Base-by-base conservation (phyloP, 352 stramenopile genomes). In the Phytophthora pinifolia region DNA sequence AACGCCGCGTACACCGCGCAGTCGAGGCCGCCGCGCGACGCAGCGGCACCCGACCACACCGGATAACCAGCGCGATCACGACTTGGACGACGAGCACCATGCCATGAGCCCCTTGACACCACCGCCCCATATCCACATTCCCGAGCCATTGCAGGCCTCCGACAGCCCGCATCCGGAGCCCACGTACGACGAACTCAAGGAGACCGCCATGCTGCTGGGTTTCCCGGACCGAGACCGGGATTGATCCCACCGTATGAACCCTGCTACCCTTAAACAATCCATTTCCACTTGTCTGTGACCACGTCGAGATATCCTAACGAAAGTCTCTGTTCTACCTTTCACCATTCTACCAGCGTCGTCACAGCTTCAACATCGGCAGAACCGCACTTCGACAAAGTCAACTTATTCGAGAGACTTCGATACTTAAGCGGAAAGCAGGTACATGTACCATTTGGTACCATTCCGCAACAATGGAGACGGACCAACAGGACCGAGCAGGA, bases 101-200 rank as follows among this genome's bases (percentile, higher is more conserved):
- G 32, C 22, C 43, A 31, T 37, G 18, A 39, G 15, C 14, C 33
- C 4, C 17, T 37, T 18, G 30, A 18, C n/a, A 27, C 39, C n/a
- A 27, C 32, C 9, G 33, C 22, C 47, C 3, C 59, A 62, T 6
- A 44, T 74, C 10, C n/a, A 48, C 32, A 59, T 74, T 10, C 65
- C 55, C 14, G 65, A 74, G 44, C 65, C 65, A 6, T 52, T 74
- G 37, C 65, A 61, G 27, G 48, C 32, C n/a, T 48, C 50, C 15
- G 60, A 74, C 10, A 59, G 65, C 17, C 54, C 48, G 1, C 46
- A 62, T 12, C 37, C 52, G 12, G 59, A 61, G 25, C 65, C 65
- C 12, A 70, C 65, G 2, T 70, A 63, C 29, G 59, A 70, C 33
- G 65, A 74, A 49, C 46, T 69, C 49, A 68, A 70, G 27, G 64